These are phyloP conservation scores for Globomyces pollinis-pini DNA, from an alignment of 192 early-diverging fungal genomes.

Conservation along the genomic window DNA sequence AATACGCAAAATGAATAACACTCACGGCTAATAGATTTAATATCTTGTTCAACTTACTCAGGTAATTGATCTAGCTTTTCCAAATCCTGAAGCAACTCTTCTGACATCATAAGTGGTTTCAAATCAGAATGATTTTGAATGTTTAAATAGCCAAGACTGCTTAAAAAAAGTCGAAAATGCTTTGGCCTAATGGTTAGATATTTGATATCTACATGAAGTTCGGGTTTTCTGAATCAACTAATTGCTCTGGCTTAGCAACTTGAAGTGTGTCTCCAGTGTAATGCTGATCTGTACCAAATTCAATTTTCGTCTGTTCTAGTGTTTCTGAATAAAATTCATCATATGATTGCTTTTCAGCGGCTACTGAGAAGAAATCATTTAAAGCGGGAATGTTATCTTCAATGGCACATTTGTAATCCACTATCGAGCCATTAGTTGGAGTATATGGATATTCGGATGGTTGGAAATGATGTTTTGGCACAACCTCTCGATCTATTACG, in stretches of 20 bases:
- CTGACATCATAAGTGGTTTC: conserved; percentile 57
- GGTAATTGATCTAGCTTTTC: conserved; percentile 54
- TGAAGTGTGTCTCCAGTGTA: not conserved
- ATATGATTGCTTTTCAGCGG: not conserved
- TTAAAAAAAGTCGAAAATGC: conserved; percentile 52
- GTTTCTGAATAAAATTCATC: not conserved
- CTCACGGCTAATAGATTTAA: conserved; percentile 33
- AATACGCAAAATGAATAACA: conserved; percentile 59
- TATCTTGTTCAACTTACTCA: conserved; percentile 49
- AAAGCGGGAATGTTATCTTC: not conserved
- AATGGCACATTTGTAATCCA: not conserved
- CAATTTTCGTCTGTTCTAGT: not conserved
- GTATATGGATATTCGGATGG: not conserved
- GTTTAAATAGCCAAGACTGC: conserved; percentile 58
- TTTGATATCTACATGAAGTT: not conserved
- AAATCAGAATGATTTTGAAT: conserved; percentile 51
- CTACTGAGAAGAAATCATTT: not conserved
- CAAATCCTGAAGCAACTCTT: conserved; percentile 53
- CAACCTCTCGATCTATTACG: not conserved
- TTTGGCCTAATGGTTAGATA: conserved; percentile 25
- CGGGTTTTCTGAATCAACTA: not conserved
- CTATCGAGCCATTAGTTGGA: not conserved
- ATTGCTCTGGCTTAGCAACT: not conserved
- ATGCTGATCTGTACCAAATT: not conserved
- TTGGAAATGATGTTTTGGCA: not conserved